Evolutionary conservation across 768 basidiomycete species (phyloP).

Genomic region (Filobasidium wieringae): DNA sequence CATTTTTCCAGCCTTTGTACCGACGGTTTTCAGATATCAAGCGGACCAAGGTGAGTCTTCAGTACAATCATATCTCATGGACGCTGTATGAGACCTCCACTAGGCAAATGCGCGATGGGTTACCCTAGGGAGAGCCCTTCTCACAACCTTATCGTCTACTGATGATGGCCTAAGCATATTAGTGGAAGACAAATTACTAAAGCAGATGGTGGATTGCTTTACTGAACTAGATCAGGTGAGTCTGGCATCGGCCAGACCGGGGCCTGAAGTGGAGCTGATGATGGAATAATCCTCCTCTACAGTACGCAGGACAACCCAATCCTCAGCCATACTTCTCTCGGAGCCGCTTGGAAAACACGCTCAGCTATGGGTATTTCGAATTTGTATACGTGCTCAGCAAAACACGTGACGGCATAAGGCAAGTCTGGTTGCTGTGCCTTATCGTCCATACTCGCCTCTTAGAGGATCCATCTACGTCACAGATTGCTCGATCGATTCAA

Average conservation of each 20-base stretch:
- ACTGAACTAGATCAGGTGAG: constrained; percentile 83
- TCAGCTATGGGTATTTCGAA: constrained; percentile 87
- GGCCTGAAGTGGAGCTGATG: background rate
- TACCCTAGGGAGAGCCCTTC: constrained; percentile 63
- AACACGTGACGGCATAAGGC: constrained; percentile 81
- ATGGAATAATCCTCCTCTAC: background rate
- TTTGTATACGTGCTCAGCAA: constrained; percentile 88
- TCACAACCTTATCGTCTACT: constrained; percentile 71
- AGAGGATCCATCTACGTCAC: background rate
- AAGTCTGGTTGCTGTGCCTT: constrained; percentile 38
- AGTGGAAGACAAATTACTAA: constrained; percentile 70
- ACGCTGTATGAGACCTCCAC: background rate
- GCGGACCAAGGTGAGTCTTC: constrained; percentile 48
- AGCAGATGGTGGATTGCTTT: constrained; percentile 74
- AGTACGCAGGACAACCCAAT: constrained; percentile 21
- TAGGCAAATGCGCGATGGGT: constrained; percentile 79
- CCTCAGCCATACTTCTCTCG: constrained; percentile 53
- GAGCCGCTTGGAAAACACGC: constrained; percentile 61
- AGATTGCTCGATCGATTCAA: constrained; percentile 84
- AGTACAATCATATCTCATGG: background rate
- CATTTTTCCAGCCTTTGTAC: constrained; percentile 83
- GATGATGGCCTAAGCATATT: constrained; percentile 76
- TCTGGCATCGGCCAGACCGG: background rate
- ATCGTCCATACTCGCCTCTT: background rate
- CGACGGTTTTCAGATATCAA: constrained; percentile 72